Percentiles rank a stretch among this genome's conserved stretches.
These are phyloP conservation scores for Neurospora sp. DNA, from an alignment of 2,329 filamentous ascomycete species.

Conservation along the genomic window DNA sequence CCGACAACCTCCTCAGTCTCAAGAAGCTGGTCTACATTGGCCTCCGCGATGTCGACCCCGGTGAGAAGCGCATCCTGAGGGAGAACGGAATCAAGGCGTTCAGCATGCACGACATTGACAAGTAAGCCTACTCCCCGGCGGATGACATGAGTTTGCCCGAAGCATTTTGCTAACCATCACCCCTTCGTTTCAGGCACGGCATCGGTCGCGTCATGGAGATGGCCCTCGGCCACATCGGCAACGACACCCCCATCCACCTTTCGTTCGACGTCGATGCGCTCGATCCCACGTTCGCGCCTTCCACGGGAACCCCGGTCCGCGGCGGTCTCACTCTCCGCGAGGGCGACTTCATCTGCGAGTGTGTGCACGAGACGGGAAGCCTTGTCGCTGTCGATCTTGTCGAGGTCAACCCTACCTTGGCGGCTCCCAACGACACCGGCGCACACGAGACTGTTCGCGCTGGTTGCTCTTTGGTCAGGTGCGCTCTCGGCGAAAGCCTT, in stretches of 20 bases:
- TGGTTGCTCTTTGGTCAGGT: slow-evolving; percentile 83
- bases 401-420: slow-evolving; percentile 68
- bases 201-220: slow-evolving; percentile 96
- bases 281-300: slow-evolving; percentile 92
- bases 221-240: slow-evolving; percentile 92
- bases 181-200: slow-evolving; percentile 52
- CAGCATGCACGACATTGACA: slow-evolving; percentile 96
- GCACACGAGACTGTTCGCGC: slow-evolving; percentile 81
- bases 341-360: slow-evolving; percentile 93
- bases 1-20: slow-evolving; percentile 58
- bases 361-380: slow-evolving; percentile 69
- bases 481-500: slow-evolving; percentile 83
- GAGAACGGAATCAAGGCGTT: slow-evolving; percentile 92
- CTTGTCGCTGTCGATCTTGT: slow-evolving; percentile 73
- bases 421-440: slow-evolving; percentile 47
- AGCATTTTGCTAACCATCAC: background rate
- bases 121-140: slow-evolving; percentile 37
- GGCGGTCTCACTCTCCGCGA: slow-evolving; percentile 89
- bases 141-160: background rate
- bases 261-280: slow-evolving; percentile 96
- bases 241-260: slow-evolving; percentile 90
- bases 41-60: slow-evolving; percentile 81
- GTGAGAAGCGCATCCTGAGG: slow-evolving; percentile 83
- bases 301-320: slow-evolving; percentile 88
- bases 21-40: slow-evolving; percentile 96